phyloP scores from a whole-genome alignment of 2,329 filamentous ascomycete genomes.

The Cladosporium halotolerans region DNA sequence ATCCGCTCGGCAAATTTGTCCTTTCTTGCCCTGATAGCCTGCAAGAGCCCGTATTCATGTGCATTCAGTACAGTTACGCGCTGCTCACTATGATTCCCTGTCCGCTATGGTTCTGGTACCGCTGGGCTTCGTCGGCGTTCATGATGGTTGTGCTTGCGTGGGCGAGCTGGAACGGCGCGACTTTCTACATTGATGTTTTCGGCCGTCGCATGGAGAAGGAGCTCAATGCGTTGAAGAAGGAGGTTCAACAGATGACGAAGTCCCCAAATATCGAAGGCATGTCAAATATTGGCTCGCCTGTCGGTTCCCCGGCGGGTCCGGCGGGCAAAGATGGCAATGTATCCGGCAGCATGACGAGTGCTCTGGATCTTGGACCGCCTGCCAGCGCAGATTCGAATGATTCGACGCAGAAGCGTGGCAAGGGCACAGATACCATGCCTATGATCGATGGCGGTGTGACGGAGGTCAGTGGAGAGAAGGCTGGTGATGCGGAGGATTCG shows the following conservation, averaged over 20 bases:
- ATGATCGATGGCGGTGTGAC: not conserved
- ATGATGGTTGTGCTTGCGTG: conserved; percentile 79
- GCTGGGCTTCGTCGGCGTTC: conserved; percentile 71
- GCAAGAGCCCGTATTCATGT: conserved; percentile 90
- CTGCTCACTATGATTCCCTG: conserved; percentile 90
- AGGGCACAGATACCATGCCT: not conserved
- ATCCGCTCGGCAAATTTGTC: conserved; percentile 81
- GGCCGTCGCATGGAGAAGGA: conserved; percentile 96
- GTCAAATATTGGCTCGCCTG: conserved; percentile 19
- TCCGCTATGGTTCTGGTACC: conserved; percentile 88
- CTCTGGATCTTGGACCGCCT: conserved; percentile 27
- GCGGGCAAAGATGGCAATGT: conserved; percentile 12
- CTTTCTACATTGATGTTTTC: conserved; percentile 97
- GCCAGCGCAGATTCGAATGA: not conserved
- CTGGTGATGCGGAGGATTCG: not conserved
- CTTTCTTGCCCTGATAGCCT: conserved; percentile 66
- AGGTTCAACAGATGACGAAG: conserved; percentile 51
- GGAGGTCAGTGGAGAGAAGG: not conserved
- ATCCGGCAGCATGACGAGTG: conserved; percentile 14
- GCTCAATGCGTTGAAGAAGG: conserved; percentile 77
- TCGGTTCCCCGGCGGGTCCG: conserved; percentile 23
- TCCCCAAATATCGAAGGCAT: conserved; percentile 24
- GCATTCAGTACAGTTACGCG: conserved; percentile 89
- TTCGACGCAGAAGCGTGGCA: not conserved
- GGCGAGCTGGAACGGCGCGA: conserved; percentile 95